Evolutionary conservation across 106 monocot genomes (phyloP), one percentile per base, ranked within the genome.

Genomic region (Vanilla planifolia): DNA sequence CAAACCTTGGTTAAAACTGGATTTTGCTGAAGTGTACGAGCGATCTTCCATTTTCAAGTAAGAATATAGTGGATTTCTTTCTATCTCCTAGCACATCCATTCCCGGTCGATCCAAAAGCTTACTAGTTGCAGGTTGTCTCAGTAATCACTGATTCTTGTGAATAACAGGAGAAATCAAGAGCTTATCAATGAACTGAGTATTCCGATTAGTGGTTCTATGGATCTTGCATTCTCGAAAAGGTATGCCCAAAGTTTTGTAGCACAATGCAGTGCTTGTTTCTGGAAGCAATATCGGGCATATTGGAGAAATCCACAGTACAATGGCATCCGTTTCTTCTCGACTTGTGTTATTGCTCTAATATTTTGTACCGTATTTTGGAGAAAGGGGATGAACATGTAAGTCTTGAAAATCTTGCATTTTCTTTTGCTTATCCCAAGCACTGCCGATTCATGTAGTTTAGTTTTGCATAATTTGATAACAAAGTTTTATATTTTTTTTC

Each of bases 231-330:
- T 93, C 46, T 60, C 76, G 29, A 72, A 78, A 2, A 79, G 72
- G 27, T 89, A 82, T 46, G 30, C 85, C 1, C 89, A 77, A 42
- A 72, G 42, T 17, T 93, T 89, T 24, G 24, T 1, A 30, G 62
- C 35, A 42, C 93, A 93, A 42, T 85, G 45, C 44, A 60, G 57
- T 24, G 88, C 85, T 42, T 89, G 85, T 51, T 77, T 85, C 22
- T 93, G 93, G 93, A 89, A 93, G 47, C 93, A 93, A 29, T 58
- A 82, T 57, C 77, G 71, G 81, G 88, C 93, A 19, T 93, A 89
- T 65, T 93, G 93, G 93, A 81, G 82, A 45, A 82, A 93, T 47
- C 85, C 85, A 51, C 65, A 72, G 43, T 89, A 93, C 46, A 93
- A 89, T 67, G 71, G 69, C 19, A 48, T 72, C 29, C 73, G 93